Evolutionary conservation across 352 stramenopile genomes (phyloP).

Genomic region (Phytophthora constricta): DNA sequence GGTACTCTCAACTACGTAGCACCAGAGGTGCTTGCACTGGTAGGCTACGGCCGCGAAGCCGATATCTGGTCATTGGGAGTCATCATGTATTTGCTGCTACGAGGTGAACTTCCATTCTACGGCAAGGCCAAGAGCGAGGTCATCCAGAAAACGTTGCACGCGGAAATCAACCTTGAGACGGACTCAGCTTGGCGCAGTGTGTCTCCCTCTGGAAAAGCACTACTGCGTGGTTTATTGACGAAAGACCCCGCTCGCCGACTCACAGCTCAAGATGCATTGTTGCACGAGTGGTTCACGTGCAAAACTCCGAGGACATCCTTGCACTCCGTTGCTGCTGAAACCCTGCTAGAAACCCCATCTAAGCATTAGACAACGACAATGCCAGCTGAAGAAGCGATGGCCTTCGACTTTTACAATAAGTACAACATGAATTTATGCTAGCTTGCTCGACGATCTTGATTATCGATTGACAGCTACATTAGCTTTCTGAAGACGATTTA

Average conservation of each 20-base stretch:
- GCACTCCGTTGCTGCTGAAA: too few relatives aligned
- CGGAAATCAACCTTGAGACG: slow-evolving; percentile 81
- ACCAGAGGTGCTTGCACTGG: slow-evolving; percentile 89
- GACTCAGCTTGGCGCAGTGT: slow-evolving; percentile 64
- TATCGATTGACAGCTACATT: slow-evolving; percentile 4
- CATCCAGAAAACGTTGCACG: slow-evolving; percentile 92
- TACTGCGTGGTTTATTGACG: slow-evolving; percentile 84
- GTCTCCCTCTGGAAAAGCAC: slow-evolving; percentile 59
- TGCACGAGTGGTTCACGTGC: slow-evolving; percentile 82
- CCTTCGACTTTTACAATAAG: background rate
- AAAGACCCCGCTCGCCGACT: slow-evolving; percentile 84
- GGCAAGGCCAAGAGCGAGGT: slow-evolving; percentile 92
- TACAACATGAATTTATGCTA: background rate
- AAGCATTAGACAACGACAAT: background rate
- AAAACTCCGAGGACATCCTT: slow-evolving; percentile 30
- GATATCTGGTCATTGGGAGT: slow-evolving; percentile 94
- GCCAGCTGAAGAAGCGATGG: background rate
- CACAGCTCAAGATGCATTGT: slow-evolving; percentile 79
- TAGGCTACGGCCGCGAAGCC: slow-evolving; percentile 90
- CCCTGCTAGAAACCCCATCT: too few relatives aligned
- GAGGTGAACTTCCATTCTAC: slow-evolving; percentile 91
- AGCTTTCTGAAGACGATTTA: slow-evolving; percentile 31
- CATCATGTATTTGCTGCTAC: slow-evolving; percentile 93
- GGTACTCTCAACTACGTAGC: slow-evolving; percentile 95
- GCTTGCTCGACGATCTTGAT: background rate